phyloP scores from a whole-genome alignment of 306 rosid species.

The Cucurbita maxima region DNA sequence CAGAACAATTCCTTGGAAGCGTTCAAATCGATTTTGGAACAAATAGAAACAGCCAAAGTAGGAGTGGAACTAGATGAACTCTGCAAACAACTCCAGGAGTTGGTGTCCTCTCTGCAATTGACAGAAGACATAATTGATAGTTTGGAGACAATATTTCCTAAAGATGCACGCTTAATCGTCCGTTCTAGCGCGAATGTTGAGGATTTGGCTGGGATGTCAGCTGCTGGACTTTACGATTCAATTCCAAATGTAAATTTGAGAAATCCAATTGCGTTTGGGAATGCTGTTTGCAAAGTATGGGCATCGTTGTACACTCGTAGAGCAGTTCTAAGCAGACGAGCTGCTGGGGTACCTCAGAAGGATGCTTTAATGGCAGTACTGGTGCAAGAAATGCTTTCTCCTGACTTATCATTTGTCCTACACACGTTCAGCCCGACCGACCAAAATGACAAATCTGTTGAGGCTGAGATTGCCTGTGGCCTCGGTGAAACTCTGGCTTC shows the following conservation, averaged over 20 bases:
- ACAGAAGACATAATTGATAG: conserved; percentile 47
- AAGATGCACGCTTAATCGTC: conserved; percentile 55
- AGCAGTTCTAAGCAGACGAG: conserved; percentile 75
- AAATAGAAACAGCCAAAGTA: conserved; percentile 60
- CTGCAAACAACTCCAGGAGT: conserved; percentile 59
- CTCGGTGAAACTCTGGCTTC: conserved; percentile 98
- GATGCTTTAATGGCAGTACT: conserved; percentile 84
- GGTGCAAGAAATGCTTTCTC: conserved; percentile 94
- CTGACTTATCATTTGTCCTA: conserved; percentile 79
- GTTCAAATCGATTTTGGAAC: conserved; percentile 44
- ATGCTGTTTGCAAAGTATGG: conserved; percentile 71
- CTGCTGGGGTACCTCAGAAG: conserved; percentile 69
- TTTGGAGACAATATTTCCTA: conserved; percentile 48
- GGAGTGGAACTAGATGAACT: conserved; percentile 57
- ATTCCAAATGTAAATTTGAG: conserved; percentile 86
- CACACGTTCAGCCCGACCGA: conserved; percentile 66
- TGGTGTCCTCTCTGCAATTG: conserved; percentile 50
- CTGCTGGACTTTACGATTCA: conserved; percentile 92
- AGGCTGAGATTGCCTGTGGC: conserved; percentile 91
- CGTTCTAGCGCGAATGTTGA: conserved; percentile 95
- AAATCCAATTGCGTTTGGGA: conserved; percentile 48
- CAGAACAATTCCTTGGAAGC: conserved; percentile 41
- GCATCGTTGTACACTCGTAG: conserved; percentile 82
- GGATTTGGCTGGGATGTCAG: conserved; percentile 96
- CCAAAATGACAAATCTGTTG: conserved; percentile 55